phyloP scores from a whole-genome alignment of 1,284 basidiomycete species.

The Irpex rosettiformis region DNA sequence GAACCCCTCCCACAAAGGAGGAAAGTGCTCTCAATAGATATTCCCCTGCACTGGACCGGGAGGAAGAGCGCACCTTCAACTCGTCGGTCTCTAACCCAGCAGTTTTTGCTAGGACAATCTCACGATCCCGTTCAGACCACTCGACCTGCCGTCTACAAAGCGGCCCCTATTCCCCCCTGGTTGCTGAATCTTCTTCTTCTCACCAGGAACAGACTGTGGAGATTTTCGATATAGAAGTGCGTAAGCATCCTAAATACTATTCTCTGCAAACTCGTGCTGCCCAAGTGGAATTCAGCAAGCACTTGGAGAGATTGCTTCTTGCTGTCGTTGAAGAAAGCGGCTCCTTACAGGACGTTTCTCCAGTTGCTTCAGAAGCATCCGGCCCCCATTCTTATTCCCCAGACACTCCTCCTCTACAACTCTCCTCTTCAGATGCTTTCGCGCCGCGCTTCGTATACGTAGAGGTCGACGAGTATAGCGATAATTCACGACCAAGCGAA shows the following conservation, averaged over 20 bases:
- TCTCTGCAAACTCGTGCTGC: slow-evolving; percentile 6
- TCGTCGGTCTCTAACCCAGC: not conserved
- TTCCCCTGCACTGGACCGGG: too few relatives aligned
- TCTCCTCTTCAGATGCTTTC: not conserved
- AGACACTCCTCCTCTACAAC: not conserved
- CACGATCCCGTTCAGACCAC: not conserved
- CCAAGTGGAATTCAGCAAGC: slow-evolving; percentile 6
- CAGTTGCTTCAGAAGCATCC: not conserved
- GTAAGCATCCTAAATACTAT: not conserved
- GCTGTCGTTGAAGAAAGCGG: slow-evolving; percentile 4
- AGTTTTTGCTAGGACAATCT: not conserved
- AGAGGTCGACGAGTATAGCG: not conserved
- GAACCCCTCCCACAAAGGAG: not conserved
- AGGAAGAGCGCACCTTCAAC: too few relatives aligned
- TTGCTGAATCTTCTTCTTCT: too few relatives aligned
- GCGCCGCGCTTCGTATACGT: not conserved
- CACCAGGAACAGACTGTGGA: not conserved
- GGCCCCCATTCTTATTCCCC: not conserved
- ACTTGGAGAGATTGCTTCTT: slow-evolving; percentile 5
- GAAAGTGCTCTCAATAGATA: not conserved
- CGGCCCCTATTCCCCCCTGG: too few relatives aligned
- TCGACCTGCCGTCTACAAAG: too few relatives aligned
- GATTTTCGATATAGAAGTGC: not conserved
- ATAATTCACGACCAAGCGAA: not conserved
- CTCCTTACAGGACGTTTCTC: not conserved